These are phyloP conservation scores for Aspergillus niger DNA, from an alignment of 2,329 filamentous ascomycete genomes.

Conservation along the genomic window DNA sequence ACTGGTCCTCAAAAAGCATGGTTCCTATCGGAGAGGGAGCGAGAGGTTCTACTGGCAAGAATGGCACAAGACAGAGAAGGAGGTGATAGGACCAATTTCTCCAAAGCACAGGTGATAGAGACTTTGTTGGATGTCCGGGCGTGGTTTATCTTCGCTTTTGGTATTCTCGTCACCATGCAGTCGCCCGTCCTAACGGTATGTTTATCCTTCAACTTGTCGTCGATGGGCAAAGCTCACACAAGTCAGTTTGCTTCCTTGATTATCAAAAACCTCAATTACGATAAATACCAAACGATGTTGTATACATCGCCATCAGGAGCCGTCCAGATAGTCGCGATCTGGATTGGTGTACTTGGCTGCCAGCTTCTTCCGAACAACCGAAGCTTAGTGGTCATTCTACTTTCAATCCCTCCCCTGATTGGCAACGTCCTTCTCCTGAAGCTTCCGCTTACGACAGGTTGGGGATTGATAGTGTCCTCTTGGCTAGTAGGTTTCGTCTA, in stretches of 20 bases:
- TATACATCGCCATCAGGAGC: conserved; percentile 52
- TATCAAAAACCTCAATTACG: conserved; percentile 50
- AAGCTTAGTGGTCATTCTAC: conserved; percentile 41
- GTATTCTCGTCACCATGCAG: conserved; percentile 49
- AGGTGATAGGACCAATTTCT: conserved; percentile 41
- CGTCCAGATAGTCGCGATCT: conserved; percentile 50
- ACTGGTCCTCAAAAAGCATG: conserved; percentile 50
- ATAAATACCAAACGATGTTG: conserved; percentile 49
- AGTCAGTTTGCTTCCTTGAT: conserved; percentile 52
- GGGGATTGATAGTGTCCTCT: conserved; percentile 51
- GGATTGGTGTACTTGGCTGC: conserved; percentile 48
- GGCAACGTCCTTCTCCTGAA: conserved; percentile 49
- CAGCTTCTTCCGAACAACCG: conserved; percentile 44
- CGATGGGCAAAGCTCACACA: conserved; percentile 9
- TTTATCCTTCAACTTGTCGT: background rate
- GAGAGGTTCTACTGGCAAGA: conserved; percentile 37
- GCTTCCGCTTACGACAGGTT: conserved; percentile 44
- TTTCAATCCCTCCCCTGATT: conserved; percentile 47
- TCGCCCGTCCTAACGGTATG: conserved; percentile 46
- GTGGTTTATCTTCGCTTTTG: conserved; percentile 49
- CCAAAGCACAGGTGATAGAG: conserved; percentile 47
- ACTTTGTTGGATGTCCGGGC: conserved; percentile 46
- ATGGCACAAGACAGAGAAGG: no score
- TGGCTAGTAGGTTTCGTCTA: conserved; percentile 33
- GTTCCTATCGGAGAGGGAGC: conserved; percentile 51